Conservation (phyloP, 2,329 filamentous ascomycete species). For the Colletotrichum tropicale region DNA sequence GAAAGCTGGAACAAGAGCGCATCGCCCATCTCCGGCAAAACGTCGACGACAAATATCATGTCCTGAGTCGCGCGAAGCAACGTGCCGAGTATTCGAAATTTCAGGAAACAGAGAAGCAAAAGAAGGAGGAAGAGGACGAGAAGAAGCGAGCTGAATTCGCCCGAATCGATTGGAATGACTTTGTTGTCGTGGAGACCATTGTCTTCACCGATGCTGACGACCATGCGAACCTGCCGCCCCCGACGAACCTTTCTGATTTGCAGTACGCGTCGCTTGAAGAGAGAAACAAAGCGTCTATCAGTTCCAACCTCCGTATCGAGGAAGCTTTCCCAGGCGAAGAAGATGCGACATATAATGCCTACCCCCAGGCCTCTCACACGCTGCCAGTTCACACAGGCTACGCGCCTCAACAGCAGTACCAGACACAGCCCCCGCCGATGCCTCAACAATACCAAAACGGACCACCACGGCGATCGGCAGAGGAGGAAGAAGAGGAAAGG, state of each 20-base stretch:
- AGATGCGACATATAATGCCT: constrained; percentile 62
- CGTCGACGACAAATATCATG: constrained; percentile 77
- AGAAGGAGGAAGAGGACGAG: constrained; percentile 87
- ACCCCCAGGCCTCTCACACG: constrained; percentile 43
- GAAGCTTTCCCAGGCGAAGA: constrained; percentile 90
- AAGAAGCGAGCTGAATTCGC: constrained; percentile 78
- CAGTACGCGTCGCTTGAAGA: constrained; percentile 95
- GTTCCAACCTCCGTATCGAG: constrained; percentile 83
- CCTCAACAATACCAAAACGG: constrained; percentile 19
- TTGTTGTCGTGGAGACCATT: constrained; percentile 94
- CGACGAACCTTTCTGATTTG: constrained; percentile 87
- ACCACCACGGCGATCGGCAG: constrained; percentile 40
- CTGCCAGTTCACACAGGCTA: constrained; percentile 51
- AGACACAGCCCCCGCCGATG: constrained; percentile 32
- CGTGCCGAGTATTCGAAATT: constrained; percentile 87
- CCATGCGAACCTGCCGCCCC: constrained; percentile 82
- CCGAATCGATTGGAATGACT: constrained; percentile 98
- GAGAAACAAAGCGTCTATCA: constrained; percentile 88
- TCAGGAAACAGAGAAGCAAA: constrained; percentile 83
- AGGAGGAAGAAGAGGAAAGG: constrained; percentile 67
- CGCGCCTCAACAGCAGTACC: constrained; percentile 39
- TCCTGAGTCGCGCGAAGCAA: constrained; percentile 81
- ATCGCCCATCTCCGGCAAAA: constrained; percentile 77
- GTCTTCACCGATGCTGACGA: constrained; percentile 91
- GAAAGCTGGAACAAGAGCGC: constrained; percentile 74